Percentiles rank a stretch among this genome's conserved stretches.
Evolutionary conservation across 2,329 filamentous ascomycete genomes (phyloP).

Genomic region (Fusarium pseudograminearum): DNA sequence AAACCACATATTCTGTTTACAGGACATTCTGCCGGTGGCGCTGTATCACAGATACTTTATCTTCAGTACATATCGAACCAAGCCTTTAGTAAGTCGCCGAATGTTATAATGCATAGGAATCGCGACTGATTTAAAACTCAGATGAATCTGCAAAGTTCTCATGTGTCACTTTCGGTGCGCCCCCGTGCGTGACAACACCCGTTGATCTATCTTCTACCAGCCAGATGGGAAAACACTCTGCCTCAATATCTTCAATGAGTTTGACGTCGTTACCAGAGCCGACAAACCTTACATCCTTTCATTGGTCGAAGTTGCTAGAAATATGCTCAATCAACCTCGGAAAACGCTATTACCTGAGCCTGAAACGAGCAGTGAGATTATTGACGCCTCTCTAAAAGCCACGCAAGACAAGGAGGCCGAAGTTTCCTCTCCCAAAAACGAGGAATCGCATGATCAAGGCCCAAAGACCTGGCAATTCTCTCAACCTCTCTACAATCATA

Average conservation of each 20-base stretch:
- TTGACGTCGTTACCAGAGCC: conserved; percentile 41
- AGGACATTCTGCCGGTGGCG: conserved; percentile 44
- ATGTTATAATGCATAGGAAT: background rate
- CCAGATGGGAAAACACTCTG: conserved; percentile 15
- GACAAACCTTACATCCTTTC: conserved; percentile 42
- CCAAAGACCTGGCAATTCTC: conserved; percentile 28
- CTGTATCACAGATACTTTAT: conserved; percentile 40
- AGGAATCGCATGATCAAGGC: background rate
- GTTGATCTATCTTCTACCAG: conserved; percentile 18
- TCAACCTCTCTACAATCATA: conserved; percentile 36
- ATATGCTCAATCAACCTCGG: conserved; percentile 8
- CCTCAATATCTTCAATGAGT: conserved; percentile 46
- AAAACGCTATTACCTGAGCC: background rate
- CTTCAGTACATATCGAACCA: conserved; percentile 28
- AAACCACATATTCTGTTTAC: conserved; percentile 40
- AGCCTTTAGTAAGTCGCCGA: conserved; percentile 12
- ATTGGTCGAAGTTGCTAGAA: conserved; percentile 31
- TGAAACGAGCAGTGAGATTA: background rate
- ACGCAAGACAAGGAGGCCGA: background rate
- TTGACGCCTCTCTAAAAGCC: background rate
- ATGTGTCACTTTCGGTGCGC: conserved; percentile 42
- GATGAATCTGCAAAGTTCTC: conserved; percentile 28
- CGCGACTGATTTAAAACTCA: conserved; percentile 6
- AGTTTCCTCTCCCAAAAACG: background rate
- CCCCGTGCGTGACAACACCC: conserved; percentile 31